These are phyloP conservation scores for Hygrocybe coccinea DNA, from an alignment of 768 basidiomycete species.

Conservation along the genomic window DNA sequence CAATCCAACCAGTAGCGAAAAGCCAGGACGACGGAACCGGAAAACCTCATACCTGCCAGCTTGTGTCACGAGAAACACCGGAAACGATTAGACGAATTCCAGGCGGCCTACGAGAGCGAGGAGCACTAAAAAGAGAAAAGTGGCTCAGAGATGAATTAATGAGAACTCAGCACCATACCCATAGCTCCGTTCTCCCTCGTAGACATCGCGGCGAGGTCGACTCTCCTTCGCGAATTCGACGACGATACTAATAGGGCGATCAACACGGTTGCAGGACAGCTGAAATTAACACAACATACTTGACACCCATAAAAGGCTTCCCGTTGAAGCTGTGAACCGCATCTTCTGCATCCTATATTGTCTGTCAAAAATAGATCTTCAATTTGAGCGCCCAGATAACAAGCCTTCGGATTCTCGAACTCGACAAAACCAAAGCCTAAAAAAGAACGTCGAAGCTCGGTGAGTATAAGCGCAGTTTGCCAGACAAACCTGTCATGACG, in stretches of 20 bases:
- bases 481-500: conserved; percentile 81
- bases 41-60: conserved; percentile 89
- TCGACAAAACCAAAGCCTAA: conserved; percentile 95
- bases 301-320: conserved; percentile 83
- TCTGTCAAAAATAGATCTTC: conserved; percentile 9
- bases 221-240: conserved; percentile 96
- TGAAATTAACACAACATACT: conserved; percentile 41
- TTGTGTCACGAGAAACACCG: conserved; percentile 89
- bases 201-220: conserved; percentile 74
- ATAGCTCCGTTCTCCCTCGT: conserved; percentile 54
- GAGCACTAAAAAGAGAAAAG: conserved; percentile 33
- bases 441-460: conserved; percentile 19
- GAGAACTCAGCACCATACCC: conserved; percentile 40
- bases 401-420: conserved; percentile 79
- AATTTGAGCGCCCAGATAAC: conserved; percentile 2
- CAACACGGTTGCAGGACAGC: background rate
- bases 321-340: conserved; percentile 84
- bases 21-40: conserved; percentile 19
- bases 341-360: conserved; percentile 84
- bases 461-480: conserved; percentile 13
- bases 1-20: conserved; percentile 7
- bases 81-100: conserved; percentile 82
- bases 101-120: conserved; percentile 70
- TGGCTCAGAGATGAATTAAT: conserved; percentile 12
- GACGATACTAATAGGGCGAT: conserved; percentile 59